Percentiles rank a stretch among this genome's conserved stretches.
These are phyloP conservation scores for Trichosporon ovoides DNA, from an alignment of 1,284 basidiomycete genomes.

Conservation along the genomic window DNA sequence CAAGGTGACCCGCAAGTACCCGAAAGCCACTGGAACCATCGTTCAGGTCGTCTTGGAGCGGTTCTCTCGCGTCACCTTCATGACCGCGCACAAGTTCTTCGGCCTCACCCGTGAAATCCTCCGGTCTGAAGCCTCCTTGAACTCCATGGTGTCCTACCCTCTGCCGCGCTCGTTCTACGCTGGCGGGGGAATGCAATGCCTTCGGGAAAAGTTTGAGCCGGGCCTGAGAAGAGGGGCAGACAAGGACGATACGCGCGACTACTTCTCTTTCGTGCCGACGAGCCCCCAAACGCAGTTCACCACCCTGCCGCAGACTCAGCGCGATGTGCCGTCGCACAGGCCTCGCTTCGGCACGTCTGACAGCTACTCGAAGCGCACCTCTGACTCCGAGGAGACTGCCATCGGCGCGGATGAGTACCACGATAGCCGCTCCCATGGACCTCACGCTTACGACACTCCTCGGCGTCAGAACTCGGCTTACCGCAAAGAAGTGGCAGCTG, in stretches of 20 bases:
- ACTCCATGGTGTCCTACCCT: slow-evolving; percentile 91
- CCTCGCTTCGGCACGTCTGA: background rate
- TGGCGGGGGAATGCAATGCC: slow-evolving; percentile 80
- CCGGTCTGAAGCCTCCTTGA: slow-evolving; percentile 92
- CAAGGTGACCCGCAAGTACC: slow-evolving; percentile 78
- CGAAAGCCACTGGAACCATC: slow-evolving; percentile 94
- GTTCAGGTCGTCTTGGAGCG: slow-evolving; percentile 67
- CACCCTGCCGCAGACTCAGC: background rate
- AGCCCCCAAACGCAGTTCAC: slow-evolving; percentile 25
- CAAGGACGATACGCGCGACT: slow-evolving; percentile 28
- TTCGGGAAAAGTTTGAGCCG: slow-evolving; percentile 68
- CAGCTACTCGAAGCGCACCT: background rate
- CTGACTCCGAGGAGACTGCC: slow-evolving; percentile 13
- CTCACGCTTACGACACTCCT: background rate
- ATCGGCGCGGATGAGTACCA: background rate
- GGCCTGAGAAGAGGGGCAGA: slow-evolving; percentile 15
- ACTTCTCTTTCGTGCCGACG: slow-evolving; percentile 43
- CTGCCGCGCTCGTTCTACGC: slow-evolving; percentile 88
- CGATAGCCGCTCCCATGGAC: background rate
- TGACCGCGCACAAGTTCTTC: slow-evolving; percentile 83
- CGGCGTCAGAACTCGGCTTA: slow-evolving; percentile 26
- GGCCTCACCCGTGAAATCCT: slow-evolving; percentile 93
- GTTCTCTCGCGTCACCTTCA: slow-evolving; percentile 95
- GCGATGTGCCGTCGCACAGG: background rate
- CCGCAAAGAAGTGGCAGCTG: slow-evolving; percentile 50